A percentile compares a stretch with the other conserved stretches of the same genome.
These are phyloP conservation scores for Phragmites australis DNA, from an alignment of 176 grass and related monocot species.

Conservation along the genomic window DNA sequence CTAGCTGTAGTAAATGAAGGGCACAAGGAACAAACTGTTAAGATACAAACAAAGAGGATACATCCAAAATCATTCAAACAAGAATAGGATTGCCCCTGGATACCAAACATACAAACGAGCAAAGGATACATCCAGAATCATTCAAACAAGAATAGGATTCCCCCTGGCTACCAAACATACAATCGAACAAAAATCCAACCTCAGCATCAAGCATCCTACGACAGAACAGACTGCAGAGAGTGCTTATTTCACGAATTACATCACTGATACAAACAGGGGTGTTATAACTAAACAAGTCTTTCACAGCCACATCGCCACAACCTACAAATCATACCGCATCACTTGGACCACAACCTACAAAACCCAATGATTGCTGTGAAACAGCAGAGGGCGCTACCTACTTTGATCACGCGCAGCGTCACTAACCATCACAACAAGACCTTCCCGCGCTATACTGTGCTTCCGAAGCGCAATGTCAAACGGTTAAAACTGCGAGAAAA, in stretches of 20 bases:
- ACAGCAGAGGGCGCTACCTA: not conserved
- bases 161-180: not conserved
- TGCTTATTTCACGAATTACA: not conserved
- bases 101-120: not conserved
- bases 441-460: not conserved
- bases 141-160: not conserved
- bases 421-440: not conserved
- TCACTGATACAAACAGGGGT: not conserved
- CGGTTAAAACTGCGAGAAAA: not conserved
- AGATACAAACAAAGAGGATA: not conserved
- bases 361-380: not conserved
- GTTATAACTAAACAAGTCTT: not conserved
- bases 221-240: too few relatives aligned
- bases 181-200: not conserved
- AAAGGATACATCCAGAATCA: not conserved
- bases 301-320: not conserved
- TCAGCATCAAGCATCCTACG: not conserved
- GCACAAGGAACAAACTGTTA: not conserved
- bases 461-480: not conserved
- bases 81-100: conserved; percentile 12
- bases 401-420: not conserved
- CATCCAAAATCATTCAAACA: not conserved
- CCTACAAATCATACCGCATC: not conserved
- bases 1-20: not conserved
- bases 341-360: not conserved